Base-by-base conservation (phyloP, 768 basidiomycete species). In the Boletus rubroflammeus region DNA sequence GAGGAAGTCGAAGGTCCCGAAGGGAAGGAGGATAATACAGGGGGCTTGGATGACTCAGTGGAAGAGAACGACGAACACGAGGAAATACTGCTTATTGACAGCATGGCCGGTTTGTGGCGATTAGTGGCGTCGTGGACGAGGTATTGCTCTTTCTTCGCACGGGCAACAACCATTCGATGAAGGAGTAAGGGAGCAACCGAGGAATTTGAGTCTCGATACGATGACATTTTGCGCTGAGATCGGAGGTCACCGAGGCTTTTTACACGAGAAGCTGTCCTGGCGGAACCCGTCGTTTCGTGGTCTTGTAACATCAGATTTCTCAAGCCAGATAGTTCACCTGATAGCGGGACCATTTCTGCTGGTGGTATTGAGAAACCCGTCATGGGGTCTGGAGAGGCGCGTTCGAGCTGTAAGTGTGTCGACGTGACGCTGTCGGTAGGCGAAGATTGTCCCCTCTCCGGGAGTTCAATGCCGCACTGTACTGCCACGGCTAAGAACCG, bases 401-500 rank as follows among this genome's bases (percentile, higher is more conserved):
- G 43, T n/a, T 47, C 63, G 42, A 48, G 53, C 4, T 59, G 61
- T n/a, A 61, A 38, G 35, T 54, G 54, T 40, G 65, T 40, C 43
- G 49, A 57, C 29, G 39, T 34, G 32, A 67, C 56, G 10, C 54
- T 61, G 19, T 62, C 62, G 28, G 61, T 58, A 25, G 63, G 60
- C 2, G 66, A 59, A 45, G 59, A 63, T 23, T 76, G 76, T 36
- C 72, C 72, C 47, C 73, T 75, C 55, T 83, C 77, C 3, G 85
- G 86, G 29, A 90, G 73, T 52, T 84, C 80, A 36, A 91, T 67
- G 19, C 88, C 89, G 66, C 85, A 90, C 57, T 88, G 86, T 26
- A 83, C 81, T 29, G 85, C 86, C 50, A 89, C 77, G 23, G 83
- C 78, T 49, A 99, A 72, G 68, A 99, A 95, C 9, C 82, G 78